phyloP scores from a whole-genome alignment of 768 basidiomycete species.

The Mycena polygramma region DNA sequence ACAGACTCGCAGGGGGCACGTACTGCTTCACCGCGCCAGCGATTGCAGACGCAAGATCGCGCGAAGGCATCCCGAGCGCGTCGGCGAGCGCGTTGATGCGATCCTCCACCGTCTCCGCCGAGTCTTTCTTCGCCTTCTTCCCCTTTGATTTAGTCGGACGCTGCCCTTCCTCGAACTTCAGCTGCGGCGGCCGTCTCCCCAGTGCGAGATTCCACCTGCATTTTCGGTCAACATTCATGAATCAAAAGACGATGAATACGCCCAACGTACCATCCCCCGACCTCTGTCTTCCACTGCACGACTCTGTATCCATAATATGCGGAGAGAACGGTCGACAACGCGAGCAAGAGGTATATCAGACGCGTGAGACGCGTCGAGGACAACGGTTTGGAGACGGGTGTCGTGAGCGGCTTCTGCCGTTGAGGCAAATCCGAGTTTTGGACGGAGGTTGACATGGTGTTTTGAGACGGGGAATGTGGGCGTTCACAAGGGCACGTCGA shows the following conservation, averaged over 20 bases:
- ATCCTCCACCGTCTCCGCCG: conserved; percentile 59
- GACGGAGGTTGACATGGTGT: conserved; percentile 4
- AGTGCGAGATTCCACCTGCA: conserved; percentile 62
- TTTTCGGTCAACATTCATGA: background rate
- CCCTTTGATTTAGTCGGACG: conserved; percentile 17
- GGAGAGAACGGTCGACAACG: conserved; percentile 56
- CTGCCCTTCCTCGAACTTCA: conserved; percentile 10
- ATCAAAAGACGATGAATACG: background rate
- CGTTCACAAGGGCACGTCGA: no score
- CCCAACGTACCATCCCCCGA: conserved; percentile 62
- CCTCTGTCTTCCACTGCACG: conserved; percentile 63
- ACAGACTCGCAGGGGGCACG: conserved; percentile 72
- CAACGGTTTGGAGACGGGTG: conserved; percentile 60
- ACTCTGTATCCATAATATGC: conserved; percentile 67
- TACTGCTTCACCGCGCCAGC: conserved; percentile 69
- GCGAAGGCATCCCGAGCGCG: conserved; percentile 71
- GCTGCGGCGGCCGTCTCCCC: conserved; percentile 51
- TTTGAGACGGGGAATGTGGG: conserved; percentile 1
- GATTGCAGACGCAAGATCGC: conserved; percentile 74
- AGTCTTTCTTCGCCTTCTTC: conserved; percentile 19
- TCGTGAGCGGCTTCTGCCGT: conserved; percentile 40
- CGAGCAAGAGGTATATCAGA: conserved; percentile 64
- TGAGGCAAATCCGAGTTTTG: conserved; percentile 39
- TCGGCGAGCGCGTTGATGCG: conserved; percentile 71
- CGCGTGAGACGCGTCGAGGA: conserved; percentile 56